Conservation (phyloP, 2,329 filamentous ascomycete species). For the Phaeosphaeria sp. region DNA sequence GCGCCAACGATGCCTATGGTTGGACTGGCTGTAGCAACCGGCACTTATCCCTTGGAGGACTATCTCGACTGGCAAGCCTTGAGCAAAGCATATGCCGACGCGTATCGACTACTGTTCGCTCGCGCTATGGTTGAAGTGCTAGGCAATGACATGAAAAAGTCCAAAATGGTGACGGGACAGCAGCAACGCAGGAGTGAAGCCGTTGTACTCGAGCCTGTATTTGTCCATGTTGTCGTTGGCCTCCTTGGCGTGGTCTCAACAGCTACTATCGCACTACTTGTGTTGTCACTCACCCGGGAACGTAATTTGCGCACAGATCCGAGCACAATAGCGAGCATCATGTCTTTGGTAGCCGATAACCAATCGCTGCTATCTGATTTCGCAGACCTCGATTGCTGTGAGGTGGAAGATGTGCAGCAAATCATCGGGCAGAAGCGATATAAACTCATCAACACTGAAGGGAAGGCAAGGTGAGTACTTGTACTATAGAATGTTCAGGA, state of each 20-base stretch:
- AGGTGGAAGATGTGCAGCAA: conserved; percentile 21
- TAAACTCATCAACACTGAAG: conserved; percentile 19
- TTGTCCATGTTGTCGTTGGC: conserved; percentile 47
- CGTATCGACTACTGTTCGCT: conserved; percentile 53
- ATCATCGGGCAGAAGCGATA: conserved; percentile 21
- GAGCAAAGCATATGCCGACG: conserved; percentile 44
- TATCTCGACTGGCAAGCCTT: conserved; percentile 46
- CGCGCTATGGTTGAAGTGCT: conserved; percentile 44
- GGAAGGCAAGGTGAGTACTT: too few relatives aligned
- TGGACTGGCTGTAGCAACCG: conserved; percentile 46
- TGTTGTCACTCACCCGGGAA: conserved; percentile 22
- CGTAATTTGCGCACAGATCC: conserved; percentile 42
- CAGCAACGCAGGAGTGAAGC: too few relatives aligned
- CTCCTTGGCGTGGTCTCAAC: conserved; percentile 38
- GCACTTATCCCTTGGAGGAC: conserved; percentile 28
- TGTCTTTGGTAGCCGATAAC: conserved; percentile 41
- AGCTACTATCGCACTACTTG: conserved; percentile 26
- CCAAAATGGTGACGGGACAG: too few relatives aligned
- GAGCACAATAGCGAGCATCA: conserved; percentile 44
- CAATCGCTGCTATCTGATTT: conserved; percentile 27
- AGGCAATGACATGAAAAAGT: too few relatives aligned
- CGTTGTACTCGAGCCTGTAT: conserved; percentile 47
- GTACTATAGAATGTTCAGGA: too few relatives aligned
- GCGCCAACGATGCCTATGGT: conserved; percentile 36
- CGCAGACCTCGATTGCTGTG: conserved; percentile 28